Evolutionary conservation across 345 rosid genomes (phyloP).

Genomic region (Lepidium sativum): DNA sequence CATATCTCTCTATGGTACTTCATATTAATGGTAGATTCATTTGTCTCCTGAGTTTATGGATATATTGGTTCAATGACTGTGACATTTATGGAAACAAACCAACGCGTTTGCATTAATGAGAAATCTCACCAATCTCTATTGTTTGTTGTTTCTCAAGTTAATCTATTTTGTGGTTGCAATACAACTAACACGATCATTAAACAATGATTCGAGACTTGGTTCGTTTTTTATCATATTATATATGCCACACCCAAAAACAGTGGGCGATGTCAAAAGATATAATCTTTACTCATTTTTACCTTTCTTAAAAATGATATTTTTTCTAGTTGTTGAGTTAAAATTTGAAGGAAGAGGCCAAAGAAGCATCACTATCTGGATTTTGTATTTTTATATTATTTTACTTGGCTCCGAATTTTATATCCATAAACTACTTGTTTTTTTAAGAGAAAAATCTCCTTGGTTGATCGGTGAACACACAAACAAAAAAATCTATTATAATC

Average conservation of each 20-base stretch:
- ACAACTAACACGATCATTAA: too few relatives aligned
- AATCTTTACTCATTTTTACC: background rate
- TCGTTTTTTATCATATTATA: background rate
- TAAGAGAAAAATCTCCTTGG: background rate
- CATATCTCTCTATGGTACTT: background rate
- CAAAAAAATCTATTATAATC: slow-evolving; percentile 4
- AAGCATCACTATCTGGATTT: slow-evolving; percentile 14
- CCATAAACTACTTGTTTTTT: background rate
- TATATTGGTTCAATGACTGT: background rate
- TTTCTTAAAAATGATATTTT: too few relatives aligned
- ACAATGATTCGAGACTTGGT: too few relatives aligned
- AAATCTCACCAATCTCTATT: background rate
- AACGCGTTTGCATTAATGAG: background rate
- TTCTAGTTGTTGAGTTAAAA: background rate
- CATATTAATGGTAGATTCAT: background rate
- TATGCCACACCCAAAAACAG: background rate
- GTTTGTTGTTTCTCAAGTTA: too few relatives aligned
- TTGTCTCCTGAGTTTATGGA: background rate
- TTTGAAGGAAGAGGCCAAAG: background rate
- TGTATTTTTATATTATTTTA: background rate
- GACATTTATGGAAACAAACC: background rate
- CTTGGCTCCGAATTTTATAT: slow-evolving; percentile 15
- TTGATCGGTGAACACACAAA: slow-evolving; percentile 13
- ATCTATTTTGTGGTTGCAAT: too few relatives aligned
- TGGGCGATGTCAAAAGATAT: background rate